Percentiles rank a stretch among this genome's conserved stretches.
Conservation (phyloP, 108 stramenopile genomes). For the Mayamaea pseudoterrestris region DNA sequence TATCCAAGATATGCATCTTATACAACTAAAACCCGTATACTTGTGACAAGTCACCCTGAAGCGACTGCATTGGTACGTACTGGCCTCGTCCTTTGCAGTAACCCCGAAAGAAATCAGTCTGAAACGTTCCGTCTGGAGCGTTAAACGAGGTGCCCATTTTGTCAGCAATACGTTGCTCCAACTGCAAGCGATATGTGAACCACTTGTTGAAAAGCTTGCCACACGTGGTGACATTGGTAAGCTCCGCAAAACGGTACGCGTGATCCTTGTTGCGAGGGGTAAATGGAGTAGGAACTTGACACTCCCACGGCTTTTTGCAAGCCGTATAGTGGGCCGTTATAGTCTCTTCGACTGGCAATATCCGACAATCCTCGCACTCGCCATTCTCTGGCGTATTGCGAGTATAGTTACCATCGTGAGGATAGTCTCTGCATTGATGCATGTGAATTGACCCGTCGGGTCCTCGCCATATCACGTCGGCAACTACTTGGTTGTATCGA, state of each 20-base stretch:
- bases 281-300: conserved; percentile 36
- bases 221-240: conserved; percentile 54
- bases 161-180: conserved; percentile 32
- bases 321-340: conserved; percentile 60
- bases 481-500: conserved; percentile 32
- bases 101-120: conserved; percentile 41
- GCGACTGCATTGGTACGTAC: conserved; percentile 37
- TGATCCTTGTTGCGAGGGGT: conserved; percentile 34
- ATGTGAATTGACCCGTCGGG: conserved; percentile 36
- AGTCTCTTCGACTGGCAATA: conserved; percentile 32
- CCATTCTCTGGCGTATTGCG: conserved; percentile 39
- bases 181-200: conserved; percentile 40
- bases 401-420: conserved; percentile 20
- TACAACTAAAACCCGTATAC: conserved; percentile 40
- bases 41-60: conserved; percentile 33
- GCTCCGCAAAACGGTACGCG: conserved; percentile 37
- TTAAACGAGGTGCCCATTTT: conserved; percentile 17
- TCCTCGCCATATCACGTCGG: conserved; percentile 42
- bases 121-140: conserved; percentile 23
- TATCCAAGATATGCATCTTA: too few relatives aligned
- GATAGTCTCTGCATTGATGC: conserved; percentile 52
- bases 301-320: conserved; percentile 73
- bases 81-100: conserved; percentile 28
- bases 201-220: conserved; percentile 36
- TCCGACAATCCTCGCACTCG: conserved; percentile 49